Evolutionary conservation across 1,284 basidiomycete species (phyloP).

Genomic region (Pyrrhoderma lamaoense): DNA sequence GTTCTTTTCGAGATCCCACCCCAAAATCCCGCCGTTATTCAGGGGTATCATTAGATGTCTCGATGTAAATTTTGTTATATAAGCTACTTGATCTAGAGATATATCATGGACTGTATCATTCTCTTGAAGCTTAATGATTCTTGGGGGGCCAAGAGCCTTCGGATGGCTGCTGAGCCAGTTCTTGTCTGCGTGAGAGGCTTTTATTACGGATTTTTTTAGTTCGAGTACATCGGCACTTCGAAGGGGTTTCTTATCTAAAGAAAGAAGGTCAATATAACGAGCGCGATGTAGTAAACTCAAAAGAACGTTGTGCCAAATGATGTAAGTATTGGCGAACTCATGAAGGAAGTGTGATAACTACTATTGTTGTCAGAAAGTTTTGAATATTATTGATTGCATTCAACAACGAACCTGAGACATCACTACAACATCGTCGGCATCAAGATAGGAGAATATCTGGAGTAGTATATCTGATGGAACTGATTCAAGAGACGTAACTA

Average conservation of each 20-base stretch:
- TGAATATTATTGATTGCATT: no score
- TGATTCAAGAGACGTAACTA: no score
- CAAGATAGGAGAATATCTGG: conserved; percentile 1
- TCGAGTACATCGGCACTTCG: neutral
- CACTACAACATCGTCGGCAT: conserved; percentile 2
- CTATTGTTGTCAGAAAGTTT: no score
- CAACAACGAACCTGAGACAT: conserved; percentile 1
- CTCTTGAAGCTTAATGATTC: neutral
- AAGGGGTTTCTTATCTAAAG: conserved; percentile 9
- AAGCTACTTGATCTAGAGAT: conserved; percentile 1
- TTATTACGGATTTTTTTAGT: conserved; percentile 5
- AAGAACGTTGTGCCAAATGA: conserved; percentile 9
- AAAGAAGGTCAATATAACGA: conserved; percentile 10
- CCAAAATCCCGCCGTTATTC: conserved; percentile 1
- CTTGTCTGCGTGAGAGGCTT: conserved; percentile 1
- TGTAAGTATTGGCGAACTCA: conserved; percentile 1
- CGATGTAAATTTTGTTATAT: conserved; percentile 12
- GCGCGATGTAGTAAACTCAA: conserved; percentile 5
- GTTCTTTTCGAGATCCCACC: conserved; percentile 9
- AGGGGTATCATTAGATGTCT: conserved; percentile 11
- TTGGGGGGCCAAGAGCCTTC: neutral
- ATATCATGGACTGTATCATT: neutral
- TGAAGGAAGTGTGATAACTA: conserved; percentile 1
- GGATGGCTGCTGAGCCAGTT: conserved; percentile 9
- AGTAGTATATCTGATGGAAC: conserved; percentile 9